Base-by-base conservation (phyloP, 345 rosid species). In the Linum lewisii region DNA sequence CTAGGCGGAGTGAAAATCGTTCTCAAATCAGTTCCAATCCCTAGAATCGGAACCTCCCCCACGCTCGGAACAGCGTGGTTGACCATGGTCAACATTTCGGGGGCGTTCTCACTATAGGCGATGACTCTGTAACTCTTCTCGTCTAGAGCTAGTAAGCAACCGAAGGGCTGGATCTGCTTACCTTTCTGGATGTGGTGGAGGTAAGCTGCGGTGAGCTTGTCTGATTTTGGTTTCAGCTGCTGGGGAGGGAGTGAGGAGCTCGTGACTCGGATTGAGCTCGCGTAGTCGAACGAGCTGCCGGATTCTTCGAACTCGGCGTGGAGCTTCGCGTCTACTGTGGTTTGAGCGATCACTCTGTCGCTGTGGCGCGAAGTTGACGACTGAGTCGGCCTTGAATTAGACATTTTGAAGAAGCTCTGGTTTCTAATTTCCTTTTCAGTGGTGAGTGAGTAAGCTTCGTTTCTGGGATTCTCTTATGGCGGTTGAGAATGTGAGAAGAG, bases 151-250 rank as follows among this genome's bases (percentile, higher is more conserved):
- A 92, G 81, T 76, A 92, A 81, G 77, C 98, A 92, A 32, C 98
- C 98, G 24, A 92, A 88, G 21, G 98, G 96, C 76, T 92, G 98
- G 75, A 92, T 88, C 67, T 69, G 72, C 81, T 88, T 88, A 68
- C 96, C 95, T 73, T 92, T 92, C 73, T 92, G 98, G 74, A 88
- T 84, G 66, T 92, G 96, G 76, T 84, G 88, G 68, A 92, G 98
- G 77, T 88, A 92, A 24, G 96, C 77, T 2, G 96, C 78, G 66
- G 96, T 92, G 60, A 84, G 87, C 63, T 74, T 86, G 81, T 92
- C 88, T 25, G 98, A 83, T 53, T 79, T 82, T 4, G 91, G 95
- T 49, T 73, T 29, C 7, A 29, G 84, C 25, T 67, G 78, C 54
- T 75, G 72, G 63, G 71, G 86, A 61, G 51, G 63, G 38, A 42